phyloP scores from a whole-genome alignment of 306 rosid species.

The Betula pendula region DNA sequence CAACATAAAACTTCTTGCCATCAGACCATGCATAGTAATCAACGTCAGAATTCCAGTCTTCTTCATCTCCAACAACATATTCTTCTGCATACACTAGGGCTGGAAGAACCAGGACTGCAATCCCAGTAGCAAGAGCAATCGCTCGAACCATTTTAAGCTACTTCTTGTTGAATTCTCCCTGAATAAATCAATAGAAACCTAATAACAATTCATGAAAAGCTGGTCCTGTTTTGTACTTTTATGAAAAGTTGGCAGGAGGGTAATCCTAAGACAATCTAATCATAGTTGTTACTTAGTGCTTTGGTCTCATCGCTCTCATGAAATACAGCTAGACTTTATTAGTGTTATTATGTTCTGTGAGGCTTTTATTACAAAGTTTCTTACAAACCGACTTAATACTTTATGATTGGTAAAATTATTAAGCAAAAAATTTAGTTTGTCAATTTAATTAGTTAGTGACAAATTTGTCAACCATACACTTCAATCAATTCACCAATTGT shows the following conservation, averaged over 20 bases:
- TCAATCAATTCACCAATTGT: no score
- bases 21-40: constrained; percentile 13
- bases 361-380: no score
- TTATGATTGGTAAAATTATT: no score
- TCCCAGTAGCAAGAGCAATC: not conserved
- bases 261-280: not conserved
- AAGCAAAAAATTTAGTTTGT: no score
- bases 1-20: constrained; percentile 5
- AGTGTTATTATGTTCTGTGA: no score
- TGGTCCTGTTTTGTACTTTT: not conserved
- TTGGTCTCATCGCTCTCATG: no score
- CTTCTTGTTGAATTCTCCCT: not conserved
- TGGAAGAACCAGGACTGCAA: not conserved
- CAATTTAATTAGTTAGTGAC: no score
- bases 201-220: not conserved
- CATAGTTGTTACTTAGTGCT: not conserved
- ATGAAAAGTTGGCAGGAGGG: not conserved
- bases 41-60: not conserved
- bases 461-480: no score
- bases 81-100: not conserved
- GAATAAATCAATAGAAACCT: no score
- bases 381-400: no score
- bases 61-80: constrained; percentile 6
- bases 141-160: not conserved
- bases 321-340: no score